phyloP scores from a whole-genome alignment of 352 stramenopile species.

The Thraustochytrium striatum region DNA sequence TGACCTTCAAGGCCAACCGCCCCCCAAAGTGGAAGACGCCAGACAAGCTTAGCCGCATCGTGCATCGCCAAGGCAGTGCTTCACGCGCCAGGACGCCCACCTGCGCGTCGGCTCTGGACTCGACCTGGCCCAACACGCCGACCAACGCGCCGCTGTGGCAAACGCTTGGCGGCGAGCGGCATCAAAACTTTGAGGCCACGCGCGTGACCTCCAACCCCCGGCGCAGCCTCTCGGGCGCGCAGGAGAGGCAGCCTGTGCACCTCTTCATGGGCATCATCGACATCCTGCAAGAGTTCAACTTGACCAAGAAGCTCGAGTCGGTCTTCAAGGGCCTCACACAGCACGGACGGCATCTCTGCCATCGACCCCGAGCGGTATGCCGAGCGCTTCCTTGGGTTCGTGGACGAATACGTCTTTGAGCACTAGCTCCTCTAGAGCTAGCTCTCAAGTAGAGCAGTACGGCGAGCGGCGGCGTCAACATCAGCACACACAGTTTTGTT shows the following conservation, averaged over 20 bases:
- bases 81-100: too few relatives aligned
- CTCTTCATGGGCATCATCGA: constrained; percentile 51
- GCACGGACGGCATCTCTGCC: constrained; percentile 47
- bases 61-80: too few relatives aligned
- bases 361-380: constrained; percentile 41
- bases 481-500: too few relatives aligned
- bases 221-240: too few relatives aligned
- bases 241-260: too few relatives aligned
- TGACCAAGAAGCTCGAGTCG: constrained; percentile 42
- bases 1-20: constrained; percentile 38
- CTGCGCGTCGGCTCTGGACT: neutral
- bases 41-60: neutral
- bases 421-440: too few relatives aligned
- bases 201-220: neutral
- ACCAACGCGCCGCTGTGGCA: neutral
- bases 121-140: neutral
- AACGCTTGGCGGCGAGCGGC: neutral
- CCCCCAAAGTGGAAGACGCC: constrained; percentile 28
- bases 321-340: constrained; percentile 36
- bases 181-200: constrained; percentile 14
- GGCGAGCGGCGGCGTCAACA: too few relatives aligned
- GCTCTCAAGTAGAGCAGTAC: too few relatives aligned
- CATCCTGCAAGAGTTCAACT: constrained; percentile 47
- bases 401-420: constrained; percentile 47
- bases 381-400: constrained; percentile 41